Conservation (phyloP, 805 yeast genomes). For the Debaryomyces prosopidis region DNA sequence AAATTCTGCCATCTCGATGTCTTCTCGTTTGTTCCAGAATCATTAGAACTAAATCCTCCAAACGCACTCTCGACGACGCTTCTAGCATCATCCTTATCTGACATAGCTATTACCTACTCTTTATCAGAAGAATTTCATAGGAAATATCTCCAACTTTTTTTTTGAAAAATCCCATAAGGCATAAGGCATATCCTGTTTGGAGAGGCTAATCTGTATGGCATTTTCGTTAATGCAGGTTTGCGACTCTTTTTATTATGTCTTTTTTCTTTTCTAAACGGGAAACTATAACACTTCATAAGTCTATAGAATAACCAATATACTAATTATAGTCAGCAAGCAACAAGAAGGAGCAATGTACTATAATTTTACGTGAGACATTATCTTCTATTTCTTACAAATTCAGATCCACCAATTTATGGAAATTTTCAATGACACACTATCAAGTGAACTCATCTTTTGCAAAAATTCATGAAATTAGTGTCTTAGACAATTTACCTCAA, state of each 20-base stretch:
- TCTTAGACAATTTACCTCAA: too few species aligned
- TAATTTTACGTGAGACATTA: too few species aligned
- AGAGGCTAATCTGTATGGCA: not conserved
- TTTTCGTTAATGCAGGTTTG: not conserved
- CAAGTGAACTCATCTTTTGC: too few species aligned
- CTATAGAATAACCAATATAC: too few species aligned
- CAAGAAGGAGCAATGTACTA: too few species aligned
- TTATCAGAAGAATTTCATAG: too few species aligned
- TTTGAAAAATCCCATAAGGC: not conserved
- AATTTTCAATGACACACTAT: too few species aligned
- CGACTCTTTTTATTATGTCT: not conserved
- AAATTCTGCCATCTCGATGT: slow-evolving; percentile 18
- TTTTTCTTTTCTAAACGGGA: not conserved
- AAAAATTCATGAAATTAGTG: too few species aligned
- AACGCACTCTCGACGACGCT: not conserved
- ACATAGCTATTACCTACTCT: not conserved
- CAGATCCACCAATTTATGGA: too few species aligned
- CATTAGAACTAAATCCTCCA: not conserved
- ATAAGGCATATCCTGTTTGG: not conserved
- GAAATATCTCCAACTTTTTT: not conserved
- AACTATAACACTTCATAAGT: not conserved
- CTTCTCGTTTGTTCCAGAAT: not conserved
- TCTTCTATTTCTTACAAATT: too few species aligned
- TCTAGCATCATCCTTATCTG: not conserved
- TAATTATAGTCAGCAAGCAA: too few species aligned